Evolutionary conservation across 768 basidiomycete genomes (phyloP).

Genomic region (Rhodocollybia butyracea): DNA sequence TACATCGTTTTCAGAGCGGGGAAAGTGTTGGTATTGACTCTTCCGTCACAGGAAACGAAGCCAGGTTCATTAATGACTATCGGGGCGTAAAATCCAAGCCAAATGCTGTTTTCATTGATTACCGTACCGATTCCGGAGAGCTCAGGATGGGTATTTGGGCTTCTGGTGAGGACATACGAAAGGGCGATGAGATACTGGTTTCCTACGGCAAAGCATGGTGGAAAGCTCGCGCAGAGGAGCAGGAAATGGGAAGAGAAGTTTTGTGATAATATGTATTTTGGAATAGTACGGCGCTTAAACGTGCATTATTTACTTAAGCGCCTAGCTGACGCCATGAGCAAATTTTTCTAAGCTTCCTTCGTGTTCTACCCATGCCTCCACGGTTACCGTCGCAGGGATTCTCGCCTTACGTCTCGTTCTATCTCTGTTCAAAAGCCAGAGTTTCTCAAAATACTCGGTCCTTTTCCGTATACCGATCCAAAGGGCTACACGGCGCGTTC

Average conservation of each 20-base stretch:
- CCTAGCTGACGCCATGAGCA: not conserved
- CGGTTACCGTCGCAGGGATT: slow-evolving; percentile 47
- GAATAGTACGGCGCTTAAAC: not conserved
- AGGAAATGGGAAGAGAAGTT: not conserved
- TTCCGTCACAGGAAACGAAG: slow-evolving; percentile 73
- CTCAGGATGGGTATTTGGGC: slow-evolving; percentile 79
- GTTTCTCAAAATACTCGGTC: slow-evolving; percentile 27
- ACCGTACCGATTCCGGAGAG: slow-evolving; percentile 51
- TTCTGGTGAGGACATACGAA: slow-evolving; percentile 52
- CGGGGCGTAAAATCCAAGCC: slow-evolving; percentile 68
- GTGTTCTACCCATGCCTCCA: slow-evolving; percentile 38
- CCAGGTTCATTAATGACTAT: slow-evolving; percentile 89
- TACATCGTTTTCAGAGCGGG: slow-evolving; percentile 57
- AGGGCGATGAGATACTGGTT: slow-evolving; percentile 83
- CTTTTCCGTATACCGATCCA: slow-evolving; percentile 35
- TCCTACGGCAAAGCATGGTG: slow-evolving; percentile 91
- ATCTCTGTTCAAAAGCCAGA: slow-evolving; percentile 47
- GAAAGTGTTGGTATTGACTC: slow-evolving; percentile 79
- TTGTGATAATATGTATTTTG: not conserved
- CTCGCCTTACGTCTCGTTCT: slow-evolving; percentile 55
- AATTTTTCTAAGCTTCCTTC: slow-evolving; percentile 4
- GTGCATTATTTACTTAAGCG: not conserved
- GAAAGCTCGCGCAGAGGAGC: slow-evolving; percentile 32
- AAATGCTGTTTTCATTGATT: slow-evolving; percentile 69
- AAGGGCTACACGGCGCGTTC: slow-evolving; percentile 29